Evolutionary conservation across 805 yeast species (phyloP), one percentile per base, ranked within the genome.

Genomic region (Suhomyces pyralidae): DNA sequence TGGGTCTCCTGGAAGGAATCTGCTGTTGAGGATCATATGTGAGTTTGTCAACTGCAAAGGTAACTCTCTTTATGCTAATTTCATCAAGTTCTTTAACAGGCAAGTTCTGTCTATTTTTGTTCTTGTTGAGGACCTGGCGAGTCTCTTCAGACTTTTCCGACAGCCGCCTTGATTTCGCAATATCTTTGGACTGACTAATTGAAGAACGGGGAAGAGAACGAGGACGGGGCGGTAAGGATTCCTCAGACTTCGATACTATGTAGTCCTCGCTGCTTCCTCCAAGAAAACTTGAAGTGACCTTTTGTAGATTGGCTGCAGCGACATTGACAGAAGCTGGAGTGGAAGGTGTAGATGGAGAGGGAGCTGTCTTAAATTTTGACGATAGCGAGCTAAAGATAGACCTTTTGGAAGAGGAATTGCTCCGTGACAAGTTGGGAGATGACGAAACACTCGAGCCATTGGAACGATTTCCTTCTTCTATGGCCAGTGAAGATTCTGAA

Each of bases 21-120:
- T 81, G 86, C 60, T 81, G 86, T 58, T 81, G 85, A 2, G 68
- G 70, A 67, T 92, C 97, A 55, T 76, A 77, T 0, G 77, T 78
- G 55, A 90, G 80, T 49, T 85, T 82, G 48, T 88, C 88, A 4
- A 90, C 77, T 0, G 94, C 90, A 68, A 92, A 92, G 0, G 83
- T 79, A 4, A 90, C 96, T 55, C 92, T 74, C n/a, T 81, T 78
- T 64, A 88, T 71, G 14, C 68, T 64, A 5, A 70, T 59, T 6
- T 56, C 58, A 64, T 74, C 61, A 56, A 71, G 56, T 32, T 63
- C 70, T 19, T 63, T 64, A 0, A 74, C 57, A 6, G 76, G 77
- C 19, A 69, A 51, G n/a, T 64, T 56, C 25, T 66, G 63, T 52
- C 74, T 66, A 53, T 70, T 69, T 9, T 77, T 74, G 60, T 80